These are phyloP conservation scores for Oemleria cerasiformis DNA, from an alignment of 306 rosid species.

Conservation along the genomic window DNA sequence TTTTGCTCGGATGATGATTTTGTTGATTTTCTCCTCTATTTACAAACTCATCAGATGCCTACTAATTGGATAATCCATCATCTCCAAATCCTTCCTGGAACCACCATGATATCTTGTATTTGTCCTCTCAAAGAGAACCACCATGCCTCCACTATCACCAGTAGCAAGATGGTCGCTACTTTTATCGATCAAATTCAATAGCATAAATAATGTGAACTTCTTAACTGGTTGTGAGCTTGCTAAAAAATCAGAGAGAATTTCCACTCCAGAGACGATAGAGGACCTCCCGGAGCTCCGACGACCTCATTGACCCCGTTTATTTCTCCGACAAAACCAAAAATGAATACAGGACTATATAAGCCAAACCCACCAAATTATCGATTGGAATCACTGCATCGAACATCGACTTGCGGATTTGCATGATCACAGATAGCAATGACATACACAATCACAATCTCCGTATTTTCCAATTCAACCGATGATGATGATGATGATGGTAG, in stretches of 20 bases:
- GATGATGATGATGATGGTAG: too few relatives aligned
- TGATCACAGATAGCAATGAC: conserved; percentile 46
- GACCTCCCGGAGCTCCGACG: conserved; percentile 71
- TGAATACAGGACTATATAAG: conserved; percentile 41
- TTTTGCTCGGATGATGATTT: too few relatives aligned
- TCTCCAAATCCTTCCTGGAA: conserved; percentile 86
- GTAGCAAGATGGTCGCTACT: conserved; percentile 98
- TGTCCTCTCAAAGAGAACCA: conserved; percentile 97
- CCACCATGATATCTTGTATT: conserved; percentile 77
- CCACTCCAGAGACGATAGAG: conserved; percentile 83
- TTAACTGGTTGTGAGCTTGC: conserved; percentile 94
- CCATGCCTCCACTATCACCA: conserved; percentile 99
- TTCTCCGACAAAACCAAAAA: conserved; percentile 19
- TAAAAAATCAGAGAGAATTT: conserved; percentile 98
- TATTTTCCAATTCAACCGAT: conserved; percentile 67
- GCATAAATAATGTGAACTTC: conserved; percentile 99
- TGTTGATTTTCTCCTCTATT: conserved; percentile 99
- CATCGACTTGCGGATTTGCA: conserved; percentile 58
- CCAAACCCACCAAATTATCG: conserved; percentile 29
- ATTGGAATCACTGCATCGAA: conserved; percentile 64
- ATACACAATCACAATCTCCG: conserved; percentile 35
- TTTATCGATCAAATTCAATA: conserved; percentile 91
- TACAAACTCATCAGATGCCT: conserved; percentile 99
- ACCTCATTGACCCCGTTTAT: conserved; percentile 95
- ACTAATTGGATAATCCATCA: conserved; percentile 62